Evolutionary conservation across 495 filamentous ascomycete genomes (phyloP).

Genomic region (Poronia punctata): DNA sequence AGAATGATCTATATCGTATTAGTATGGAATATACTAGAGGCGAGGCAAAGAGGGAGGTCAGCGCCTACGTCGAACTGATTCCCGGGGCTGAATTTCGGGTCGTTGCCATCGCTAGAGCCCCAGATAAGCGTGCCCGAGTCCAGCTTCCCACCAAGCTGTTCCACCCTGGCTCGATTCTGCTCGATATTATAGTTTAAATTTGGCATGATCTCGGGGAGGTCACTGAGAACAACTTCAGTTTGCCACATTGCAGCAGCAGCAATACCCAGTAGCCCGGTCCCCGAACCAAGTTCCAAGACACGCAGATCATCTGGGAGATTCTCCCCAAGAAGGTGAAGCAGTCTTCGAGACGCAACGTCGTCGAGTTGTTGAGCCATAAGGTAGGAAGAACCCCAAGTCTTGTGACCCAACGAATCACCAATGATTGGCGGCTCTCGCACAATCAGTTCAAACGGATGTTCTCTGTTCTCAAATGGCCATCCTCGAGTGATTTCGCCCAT

Average conservation of each 20-base stretch:
- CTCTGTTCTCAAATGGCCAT: constrained; percentile 52
- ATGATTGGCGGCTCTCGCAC: constrained; percentile 85
- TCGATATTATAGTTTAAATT: constrained; percentile 36
- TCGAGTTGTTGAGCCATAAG: constrained; percentile 71
- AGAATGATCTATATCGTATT: constrained; percentile 30
- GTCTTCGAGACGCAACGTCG: constrained; percentile 25
- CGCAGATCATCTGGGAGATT: constrained; percentile 7
- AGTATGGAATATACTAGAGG: constrained; percentile 3
- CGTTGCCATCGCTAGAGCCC: constrained; percentile 31
- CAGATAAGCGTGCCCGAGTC: constrained; percentile 34
- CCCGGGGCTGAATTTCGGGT: constrained; percentile 22
- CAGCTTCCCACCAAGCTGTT: constrained; percentile 27
- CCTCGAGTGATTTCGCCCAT: constrained; percentile 72
- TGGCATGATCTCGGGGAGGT: constrained; percentile 38
- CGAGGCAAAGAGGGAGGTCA: too few species aligned
- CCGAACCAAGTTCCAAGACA: constrained; percentile 57
- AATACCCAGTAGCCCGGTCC: constrained; percentile 57
- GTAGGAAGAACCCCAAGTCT: constrained; percentile 88
- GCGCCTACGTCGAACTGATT: constrained; percentile 34
- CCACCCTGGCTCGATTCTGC: constrained; percentile 27
- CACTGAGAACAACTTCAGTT: constrained; percentile 36
- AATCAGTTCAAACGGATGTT: constrained; percentile 46
- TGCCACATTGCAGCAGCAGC: constrained; percentile 39
- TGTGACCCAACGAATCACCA: constrained; percentile 80
- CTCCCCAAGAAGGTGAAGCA: constrained; percentile 31